Evolutionary conservation across 257 asterid genomes (phyloP).

Genomic region (Petrea volubilis): DNA sequence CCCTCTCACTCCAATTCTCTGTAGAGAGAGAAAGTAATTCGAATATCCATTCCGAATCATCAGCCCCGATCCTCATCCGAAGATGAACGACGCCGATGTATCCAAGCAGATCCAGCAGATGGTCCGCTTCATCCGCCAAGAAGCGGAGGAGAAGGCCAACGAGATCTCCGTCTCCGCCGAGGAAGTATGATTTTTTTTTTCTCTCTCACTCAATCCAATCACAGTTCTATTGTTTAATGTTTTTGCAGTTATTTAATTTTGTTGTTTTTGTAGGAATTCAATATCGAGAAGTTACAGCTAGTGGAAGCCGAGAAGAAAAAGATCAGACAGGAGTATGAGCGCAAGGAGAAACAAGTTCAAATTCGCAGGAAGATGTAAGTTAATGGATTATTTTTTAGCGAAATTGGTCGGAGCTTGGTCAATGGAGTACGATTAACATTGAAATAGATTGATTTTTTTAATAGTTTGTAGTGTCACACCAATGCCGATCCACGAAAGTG

Average conservation of each 20-base stretch:
- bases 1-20: neutral
- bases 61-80: conserved; percentile 34
- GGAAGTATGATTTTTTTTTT: conserved; percentile 48
- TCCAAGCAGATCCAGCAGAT: conserved; percentile 98
- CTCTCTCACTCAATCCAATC: neutral
- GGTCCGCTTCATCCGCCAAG: conserved; percentile 98
- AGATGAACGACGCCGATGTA: conserved; percentile 90
- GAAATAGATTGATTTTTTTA: neutral
- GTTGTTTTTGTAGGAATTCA: conserved; percentile 63
- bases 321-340: conserved; percentile 83
- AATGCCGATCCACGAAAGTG: conserved; percentile 13
- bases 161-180: conserved; percentile 97
- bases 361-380: conserved; percentile 68
- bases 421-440: conserved; percentile 2
- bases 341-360: conserved; percentile 81
- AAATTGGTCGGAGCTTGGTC: conserved; percentile 1
- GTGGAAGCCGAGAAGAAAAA: conserved; percentile 93
- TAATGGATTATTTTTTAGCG: neutral
- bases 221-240: neutral
- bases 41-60: neutral
- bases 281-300: conserved; percentile 86
- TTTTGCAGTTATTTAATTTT: neutral
- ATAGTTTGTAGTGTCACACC: neutral
- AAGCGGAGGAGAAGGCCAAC: conserved; percentile 96
- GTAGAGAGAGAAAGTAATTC: neutral